These are phyloP conservation scores for Centrapalus pauciflorus DNA, from an alignment of 129 eudicot genomes.

Conservation along the genomic window DNA sequence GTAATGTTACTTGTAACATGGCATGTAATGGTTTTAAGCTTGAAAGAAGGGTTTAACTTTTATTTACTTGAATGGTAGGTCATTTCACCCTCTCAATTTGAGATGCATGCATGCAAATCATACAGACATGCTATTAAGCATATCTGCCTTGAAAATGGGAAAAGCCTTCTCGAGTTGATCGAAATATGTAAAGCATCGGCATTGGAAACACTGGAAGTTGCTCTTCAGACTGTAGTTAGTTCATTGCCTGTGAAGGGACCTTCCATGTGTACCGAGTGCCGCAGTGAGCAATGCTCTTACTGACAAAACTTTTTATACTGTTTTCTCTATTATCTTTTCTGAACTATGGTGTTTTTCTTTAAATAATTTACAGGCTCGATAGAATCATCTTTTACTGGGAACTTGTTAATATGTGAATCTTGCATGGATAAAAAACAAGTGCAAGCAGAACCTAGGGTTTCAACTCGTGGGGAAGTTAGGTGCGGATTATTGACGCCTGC, in stretches of 20 bases:
- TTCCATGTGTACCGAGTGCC: constrained; percentile 50
- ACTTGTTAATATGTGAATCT: constrained; percentile 25
- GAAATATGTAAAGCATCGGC: constrained; percentile 58
- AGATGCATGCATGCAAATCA: constrained; percentile 74
- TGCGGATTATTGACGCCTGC: constrained; percentile 5
- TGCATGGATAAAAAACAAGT: constrained; percentile 10
- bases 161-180: constrained; percentile 68
- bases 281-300: constrained; percentile 32
- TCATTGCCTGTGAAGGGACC: constrained; percentile 62
- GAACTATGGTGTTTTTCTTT: constrained; percentile 3
- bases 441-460: constrained; percentile 10
- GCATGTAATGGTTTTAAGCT: neutral
- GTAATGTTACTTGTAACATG: constrained; percentile 20
- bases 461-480: constrained; percentile 26
- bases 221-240: constrained; percentile 59
- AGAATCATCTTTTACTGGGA: constrained; percentile 16
- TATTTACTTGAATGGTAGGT: constrained; percentile 43
- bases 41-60: neutral
- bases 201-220: constrained; percentile 45
- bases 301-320: neutral
- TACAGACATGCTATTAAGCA: constrained; percentile 79
- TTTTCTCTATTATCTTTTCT: neutral
- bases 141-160: constrained; percentile 83
- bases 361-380: constrained; percentile 18
- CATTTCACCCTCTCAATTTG: constrained; percentile 73